phyloP scores from a whole-genome alignment of 1,284 basidiomycete species.

The Cystobasidium sp. region DNA sequence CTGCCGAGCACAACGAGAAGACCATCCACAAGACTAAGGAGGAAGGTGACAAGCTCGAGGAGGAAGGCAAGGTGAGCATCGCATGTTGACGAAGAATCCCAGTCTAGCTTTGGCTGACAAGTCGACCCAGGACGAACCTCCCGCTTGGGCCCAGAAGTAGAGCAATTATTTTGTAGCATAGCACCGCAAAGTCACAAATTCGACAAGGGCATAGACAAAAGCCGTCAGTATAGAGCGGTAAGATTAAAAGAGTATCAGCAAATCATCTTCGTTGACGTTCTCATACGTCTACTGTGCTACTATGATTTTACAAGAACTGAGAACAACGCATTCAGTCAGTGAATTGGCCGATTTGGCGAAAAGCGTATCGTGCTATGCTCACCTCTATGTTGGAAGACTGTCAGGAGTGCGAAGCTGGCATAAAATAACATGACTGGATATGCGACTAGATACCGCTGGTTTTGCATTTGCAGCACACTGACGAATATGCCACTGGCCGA shows the following conservation, averaged over 20 bases:
- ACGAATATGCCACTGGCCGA: constrained; percentile 93
- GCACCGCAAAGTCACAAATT: too few relatives aligned
- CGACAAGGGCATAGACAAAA: too few relatives aligned
- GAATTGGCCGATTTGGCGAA: not conserved
- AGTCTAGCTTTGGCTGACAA: not conserved
- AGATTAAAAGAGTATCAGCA: too few relatives aligned
- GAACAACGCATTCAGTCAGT: not conserved
- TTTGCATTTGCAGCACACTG: constrained; percentile 87
- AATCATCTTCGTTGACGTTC: too few relatives aligned
- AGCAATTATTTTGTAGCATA: too few relatives aligned
- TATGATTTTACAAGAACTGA: constrained; percentile 40
- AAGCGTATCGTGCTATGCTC: not conserved
- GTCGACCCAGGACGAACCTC: constrained; percentile 53
- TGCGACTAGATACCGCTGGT: constrained; percentile 87
- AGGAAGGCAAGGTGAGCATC: constrained; percentile 56
- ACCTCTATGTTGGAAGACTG: constrained; percentile 43
- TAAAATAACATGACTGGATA: constrained; percentile 91
- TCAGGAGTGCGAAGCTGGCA: constrained; percentile 46
- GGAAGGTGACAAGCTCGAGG: constrained; percentile 58
- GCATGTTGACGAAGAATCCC: not conserved
- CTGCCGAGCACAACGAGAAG: constrained; percentile 57
- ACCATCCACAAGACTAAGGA: constrained; percentile 58
- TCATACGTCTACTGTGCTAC: not conserved
- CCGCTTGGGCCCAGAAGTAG: constrained; percentile 55
- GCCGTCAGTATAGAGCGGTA: too few relatives aligned